These are phyloP conservation scores for Pythium sp. DNA, from an alignment of 352 stramenopile genomes.

Conservation along the genomic window DNA sequence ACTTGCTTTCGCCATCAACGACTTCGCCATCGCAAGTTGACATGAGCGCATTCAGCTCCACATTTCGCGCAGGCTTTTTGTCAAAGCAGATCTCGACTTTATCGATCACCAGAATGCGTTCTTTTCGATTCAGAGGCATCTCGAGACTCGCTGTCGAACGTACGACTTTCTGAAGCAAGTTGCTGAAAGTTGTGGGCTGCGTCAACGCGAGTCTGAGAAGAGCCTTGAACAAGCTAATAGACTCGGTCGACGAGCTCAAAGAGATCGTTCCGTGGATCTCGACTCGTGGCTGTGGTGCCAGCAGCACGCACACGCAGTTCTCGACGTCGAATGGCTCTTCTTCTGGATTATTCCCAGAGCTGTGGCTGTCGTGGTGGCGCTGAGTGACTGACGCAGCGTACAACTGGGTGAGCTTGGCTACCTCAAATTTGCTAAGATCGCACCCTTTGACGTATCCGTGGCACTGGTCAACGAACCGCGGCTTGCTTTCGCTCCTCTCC, in stretches of 20 bases:
- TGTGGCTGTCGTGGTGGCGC: constrained; percentile 1
- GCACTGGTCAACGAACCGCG: constrained; percentile 57
- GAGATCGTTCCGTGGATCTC: constrained; percentile 37
- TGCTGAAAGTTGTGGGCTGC: constrained; percentile 14
- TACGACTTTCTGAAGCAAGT: constrained; percentile 39
- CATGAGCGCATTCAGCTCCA: constrained; percentile 20
- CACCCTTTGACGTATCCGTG: constrained; percentile 47
- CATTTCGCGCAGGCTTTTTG: constrained; percentile 17
- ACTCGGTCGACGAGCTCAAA: constrained; percentile 24
- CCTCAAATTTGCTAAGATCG: constrained; percentile 30
- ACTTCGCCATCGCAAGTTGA: constrained; percentile 19
- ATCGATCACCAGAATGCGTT: constrained; percentile 39
- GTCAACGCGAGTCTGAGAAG: constrained; percentile 22
- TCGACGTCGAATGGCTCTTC: constrained; percentile 26
- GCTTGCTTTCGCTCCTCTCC: constrained; percentile 29
- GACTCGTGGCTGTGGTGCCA: constrained; percentile 40
- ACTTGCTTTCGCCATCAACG: constrained; percentile 5
- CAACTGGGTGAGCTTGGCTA: constrained; percentile 30
- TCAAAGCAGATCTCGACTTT: constrained; percentile 26
- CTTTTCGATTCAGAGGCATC: constrained; percentile 39
- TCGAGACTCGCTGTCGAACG: constrained; percentile 30
- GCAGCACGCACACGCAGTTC: constrained; percentile 44
- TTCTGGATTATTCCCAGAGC: not conserved
- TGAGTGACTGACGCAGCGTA: constrained; percentile 19
- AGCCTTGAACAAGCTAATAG: constrained; percentile 31